Evolutionary conservation across 768 basidiomycete genomes (phyloP), one percentile per base, ranked within the genome.

Genomic region (Russula earlei): DNA sequence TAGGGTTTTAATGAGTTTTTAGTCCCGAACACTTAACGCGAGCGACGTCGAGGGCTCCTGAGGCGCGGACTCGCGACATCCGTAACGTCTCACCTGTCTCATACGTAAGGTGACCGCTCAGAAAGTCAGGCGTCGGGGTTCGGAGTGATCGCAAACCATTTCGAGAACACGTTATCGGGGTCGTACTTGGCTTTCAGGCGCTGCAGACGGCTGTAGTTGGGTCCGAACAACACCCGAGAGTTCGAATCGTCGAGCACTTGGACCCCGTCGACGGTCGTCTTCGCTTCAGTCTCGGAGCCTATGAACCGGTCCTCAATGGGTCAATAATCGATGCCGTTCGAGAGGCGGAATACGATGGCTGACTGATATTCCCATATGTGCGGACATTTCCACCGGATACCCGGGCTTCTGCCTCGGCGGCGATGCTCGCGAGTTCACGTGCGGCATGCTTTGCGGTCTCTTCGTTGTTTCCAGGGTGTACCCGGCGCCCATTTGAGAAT

Each of bases 161-260:
- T 68, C 37, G 63, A 62, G 59, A 72, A 74, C 11, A 72, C 54
- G 46, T 54, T 60, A 5, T 68, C 62, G 2, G 71, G 70, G 52
- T 72, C 71, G 45, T 72, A 71, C 44, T 64, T 63, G 46, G 62
- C 63, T 58, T 74, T 74, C 47, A 74, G 54, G 48, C 61, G 56
- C 50, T 72, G 74, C 51, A 78, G 62, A 42, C 66, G 64, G 0
- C 66, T 56, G 52, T 75, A 74, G 55, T 74, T 72, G 5, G 63
- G 61, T 14, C 71, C 70, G 54, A 71, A 77, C 24, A 72, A 58
- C 19, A 47, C 52, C 17, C 53, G 54, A 7, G 68, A 58, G 22
- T 49, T 64, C 17, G 54, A 58, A 51, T 33, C 44, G 11, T 62
- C 42, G 14, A 41, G 12, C 6, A 31, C 14, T 19, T 27, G 37